Conservation (phyloP, 2,329 filamentous ascomycete genomes). For the Pseudonectria buxi region DNA sequence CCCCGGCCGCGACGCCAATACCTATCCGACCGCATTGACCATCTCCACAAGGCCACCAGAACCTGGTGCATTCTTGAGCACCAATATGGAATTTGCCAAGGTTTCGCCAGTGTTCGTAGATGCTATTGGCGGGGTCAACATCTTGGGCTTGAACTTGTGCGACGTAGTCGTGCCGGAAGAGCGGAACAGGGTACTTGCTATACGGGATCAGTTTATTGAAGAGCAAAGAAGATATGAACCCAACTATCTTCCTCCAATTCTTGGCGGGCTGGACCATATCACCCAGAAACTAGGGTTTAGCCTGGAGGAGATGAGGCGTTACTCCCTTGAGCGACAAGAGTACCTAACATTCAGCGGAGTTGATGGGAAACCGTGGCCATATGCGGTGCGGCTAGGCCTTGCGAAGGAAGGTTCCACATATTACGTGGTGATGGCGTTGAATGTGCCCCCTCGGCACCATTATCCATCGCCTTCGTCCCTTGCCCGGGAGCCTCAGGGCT, state of each 20-base stretch:
- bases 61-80: slow-evolving; percentile 51
- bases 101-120: slow-evolving; percentile 50
- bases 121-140: slow-evolving; percentile 41
- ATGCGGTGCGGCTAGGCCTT: slow-evolving; percentile 47
- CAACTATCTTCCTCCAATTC: slow-evolving; percentile 59
- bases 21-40: slow-evolving; percentile 40
- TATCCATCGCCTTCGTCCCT: slow-evolving; percentile 42
- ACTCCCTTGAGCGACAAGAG: slow-evolving; percentile 47
- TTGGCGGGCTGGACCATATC: slow-evolving; percentile 47
- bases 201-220: slow-evolving; percentile 48
- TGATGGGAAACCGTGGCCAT: slow-evolving; percentile 45
- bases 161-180: slow-evolving; percentile 49
- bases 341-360: slow-evolving; percentile 46
- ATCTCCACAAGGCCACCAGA: slow-evolving; percentile 38
- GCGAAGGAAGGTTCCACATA: slow-evolving; percentile 56
- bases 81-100: slow-evolving; percentile 52
- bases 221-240: slow-evolving; percentile 53
- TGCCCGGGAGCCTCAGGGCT: slow-evolving; percentile 36
- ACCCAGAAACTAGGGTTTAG: slow-evolving; percentile 50
- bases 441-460: slow-evolving; percentile 29
- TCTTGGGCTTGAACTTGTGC: slow-evolving; percentile 43
- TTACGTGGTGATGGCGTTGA: slow-evolving; percentile 50
- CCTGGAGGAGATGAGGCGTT: slow-evolving; percentile 45
- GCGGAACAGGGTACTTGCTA: slow-evolving; percentile 41
- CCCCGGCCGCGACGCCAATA: slow-evolving; percentile 40